Conservation (phyloP, 306 rosid species). For the Cucurbita argyrosperma region DNA sequence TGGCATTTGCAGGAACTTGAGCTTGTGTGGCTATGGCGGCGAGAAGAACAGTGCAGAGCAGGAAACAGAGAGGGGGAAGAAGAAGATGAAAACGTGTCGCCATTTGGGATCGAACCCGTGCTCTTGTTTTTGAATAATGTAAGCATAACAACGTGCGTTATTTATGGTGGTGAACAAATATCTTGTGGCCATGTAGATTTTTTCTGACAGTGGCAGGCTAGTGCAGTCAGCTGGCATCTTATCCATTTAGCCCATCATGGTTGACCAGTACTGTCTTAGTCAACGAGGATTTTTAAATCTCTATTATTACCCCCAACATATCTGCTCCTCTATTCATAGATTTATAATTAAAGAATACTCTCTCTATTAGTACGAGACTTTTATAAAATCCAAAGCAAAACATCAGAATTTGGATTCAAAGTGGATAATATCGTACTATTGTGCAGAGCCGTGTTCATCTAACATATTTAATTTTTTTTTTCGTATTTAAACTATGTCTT, state of each 20-base stretch:
- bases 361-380: too few species aligned
- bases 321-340: too few species aligned
- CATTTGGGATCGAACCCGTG: background rate
- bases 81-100: background rate
- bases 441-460: too few species aligned
- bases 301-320: background rate
- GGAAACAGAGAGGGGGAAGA: background rate
- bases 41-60: background rate
- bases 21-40: conserved; percentile 6
- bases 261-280: background rate
- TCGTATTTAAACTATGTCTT: too few species aligned
- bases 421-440: too few species aligned
- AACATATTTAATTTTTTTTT: too few species aligned
- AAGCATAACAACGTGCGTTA: background rate
- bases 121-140: background rate
- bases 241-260: background rate
- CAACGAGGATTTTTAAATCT: too few species aligned
- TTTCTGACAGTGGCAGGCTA: too few species aligned
- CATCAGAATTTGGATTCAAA: too few species aligned
- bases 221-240: background rate
- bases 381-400: too few species aligned
- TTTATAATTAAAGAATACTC: too few species aligned
- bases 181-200: background rate
- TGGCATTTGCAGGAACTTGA: conserved; percentile 15
- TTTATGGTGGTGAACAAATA: background rate